Evolutionary conservation across 139 green algal genomes (phyloP).

Genomic region (Chlorella ohadii): DNA sequence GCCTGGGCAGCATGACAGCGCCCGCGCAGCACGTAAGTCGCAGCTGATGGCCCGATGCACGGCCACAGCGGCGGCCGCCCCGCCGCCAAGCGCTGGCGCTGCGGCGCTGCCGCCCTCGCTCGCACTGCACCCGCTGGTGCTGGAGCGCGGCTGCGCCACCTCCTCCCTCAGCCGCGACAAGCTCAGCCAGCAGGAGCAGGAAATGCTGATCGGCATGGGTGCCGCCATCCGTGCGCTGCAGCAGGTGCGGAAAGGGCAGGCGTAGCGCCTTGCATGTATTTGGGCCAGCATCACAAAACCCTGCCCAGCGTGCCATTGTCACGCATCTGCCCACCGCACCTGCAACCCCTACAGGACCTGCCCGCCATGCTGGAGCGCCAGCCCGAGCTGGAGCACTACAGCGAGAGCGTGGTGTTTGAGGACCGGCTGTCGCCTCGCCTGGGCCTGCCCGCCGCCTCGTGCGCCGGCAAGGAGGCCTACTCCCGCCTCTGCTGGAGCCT

Average conservation of each 20-base stretch:
- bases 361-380: constrained; percentile 13
- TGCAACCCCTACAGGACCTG: constrained; percentile 5
- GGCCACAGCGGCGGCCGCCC: not conserved
- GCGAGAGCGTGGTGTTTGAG: constrained; percentile 13
- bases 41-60: not conserved
- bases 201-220: not conserved
- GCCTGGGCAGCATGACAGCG: no score
- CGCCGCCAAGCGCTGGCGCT: not conserved
- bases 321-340: no score
- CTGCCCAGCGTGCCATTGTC: no score
- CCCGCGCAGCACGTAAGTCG: not conserved
- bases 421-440: constrained; percentile 14
- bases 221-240: constrained; percentile 12
- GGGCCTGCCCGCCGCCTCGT: constrained; percentile 9
- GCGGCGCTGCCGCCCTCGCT: not conserved
- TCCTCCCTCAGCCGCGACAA: constrained; percentile 15
- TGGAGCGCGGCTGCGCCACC: constrained; percentile 8
- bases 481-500: constrained; percentile 5
- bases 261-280: no score
- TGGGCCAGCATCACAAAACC: no score
- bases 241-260: not conserved
- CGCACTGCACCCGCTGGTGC: not conserved
- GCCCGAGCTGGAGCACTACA: not conserved
- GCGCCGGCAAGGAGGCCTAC: constrained; percentile 19
- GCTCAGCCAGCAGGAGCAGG: not conserved